phyloP scores from a whole-genome alignment of 345 rosid genomes.

The Eucalyptus caleyi region DNA sequence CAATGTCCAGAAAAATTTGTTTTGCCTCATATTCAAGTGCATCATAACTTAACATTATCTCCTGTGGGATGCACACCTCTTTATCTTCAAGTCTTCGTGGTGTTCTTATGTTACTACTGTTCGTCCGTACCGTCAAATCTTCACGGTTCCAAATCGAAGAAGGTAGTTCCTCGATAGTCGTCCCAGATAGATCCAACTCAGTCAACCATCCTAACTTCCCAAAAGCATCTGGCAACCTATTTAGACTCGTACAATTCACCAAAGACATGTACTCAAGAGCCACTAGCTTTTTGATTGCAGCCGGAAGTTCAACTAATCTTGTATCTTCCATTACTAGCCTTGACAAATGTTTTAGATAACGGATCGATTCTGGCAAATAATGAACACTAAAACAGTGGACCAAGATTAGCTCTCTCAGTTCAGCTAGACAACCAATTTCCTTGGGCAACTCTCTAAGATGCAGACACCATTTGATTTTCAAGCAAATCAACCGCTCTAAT shows the following conservation, averaged over 20 bases:
- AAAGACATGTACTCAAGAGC: neutral
- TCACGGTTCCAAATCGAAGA: rapidly evolving
- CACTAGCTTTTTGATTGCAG: neutral
- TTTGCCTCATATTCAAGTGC: neutral
- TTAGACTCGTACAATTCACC: neutral
- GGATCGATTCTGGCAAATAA: rapidly evolving
- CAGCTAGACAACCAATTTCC: neutral
- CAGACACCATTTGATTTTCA: neutral
- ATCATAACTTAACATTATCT: neutral
- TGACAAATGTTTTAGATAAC: neutral
- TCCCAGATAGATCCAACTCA: neutral
- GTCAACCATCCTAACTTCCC: neutral
- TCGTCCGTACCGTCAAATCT: rapidly evolving
- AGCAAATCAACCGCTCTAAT: neutral
- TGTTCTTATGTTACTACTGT: neutral
- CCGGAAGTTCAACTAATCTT: neutral
- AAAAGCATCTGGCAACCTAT: rapidly evolving
- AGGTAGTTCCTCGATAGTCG: rapidly evolving
- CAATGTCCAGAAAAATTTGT: no score
- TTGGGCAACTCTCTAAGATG: rapidly evolving
- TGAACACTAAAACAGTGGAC: neutral
- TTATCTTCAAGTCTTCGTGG: neutral
- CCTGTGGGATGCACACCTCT: neutral
- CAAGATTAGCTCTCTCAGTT: neutral
- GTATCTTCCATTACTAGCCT: neutral